Percentiles rank a stretch among this genome's conserved stretches.
phyloP scores from a whole-genome alignment of 768 basidiomycete genomes.

The Kwoniella europaea region DNA sequence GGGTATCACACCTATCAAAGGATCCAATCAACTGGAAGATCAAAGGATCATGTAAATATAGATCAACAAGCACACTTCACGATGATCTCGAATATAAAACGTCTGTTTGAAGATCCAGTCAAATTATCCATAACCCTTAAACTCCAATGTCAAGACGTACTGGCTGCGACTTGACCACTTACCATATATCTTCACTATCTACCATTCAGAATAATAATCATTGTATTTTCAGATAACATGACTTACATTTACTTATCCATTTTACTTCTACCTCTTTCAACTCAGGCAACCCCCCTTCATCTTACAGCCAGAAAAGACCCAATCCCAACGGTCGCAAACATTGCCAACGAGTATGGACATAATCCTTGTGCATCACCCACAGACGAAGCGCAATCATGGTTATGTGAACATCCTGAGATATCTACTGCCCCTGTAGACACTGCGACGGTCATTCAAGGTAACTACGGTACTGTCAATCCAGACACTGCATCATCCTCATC shows the following conservation, averaged over 20 bases:
- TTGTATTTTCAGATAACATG: neutral
- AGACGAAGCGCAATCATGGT: neutral
- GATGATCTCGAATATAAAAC: neutral
- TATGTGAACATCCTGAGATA: slow-evolving; percentile 5
- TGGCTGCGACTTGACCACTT: neutral
- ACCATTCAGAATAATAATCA: neutral
- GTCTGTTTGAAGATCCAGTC: too few species aligned
- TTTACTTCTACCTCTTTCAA: neutral
- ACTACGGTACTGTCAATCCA: slow-evolving; percentile 8
- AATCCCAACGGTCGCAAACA: neutral
- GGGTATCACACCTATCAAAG: neutral
- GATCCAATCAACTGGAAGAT: neutral
- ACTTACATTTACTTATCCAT: neutral
- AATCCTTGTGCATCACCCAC: neutral
- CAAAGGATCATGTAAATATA: neutral
- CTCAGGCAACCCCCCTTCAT: neutral
- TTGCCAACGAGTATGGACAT: slow-evolving; percentile 1
- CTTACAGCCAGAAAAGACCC: neutral
- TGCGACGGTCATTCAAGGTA: neutral
- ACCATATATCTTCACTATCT: neutral
- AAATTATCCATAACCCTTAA: neutral
- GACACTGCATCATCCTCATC: neutral
- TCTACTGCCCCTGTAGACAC: neutral
- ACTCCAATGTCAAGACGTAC: neutral
- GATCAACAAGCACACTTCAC: neutral